These are phyloP conservation scores for Nakazawaea ishiwadae DNA, from an alignment of 805 yeast genomes.

Conservation along the genomic window DNA sequence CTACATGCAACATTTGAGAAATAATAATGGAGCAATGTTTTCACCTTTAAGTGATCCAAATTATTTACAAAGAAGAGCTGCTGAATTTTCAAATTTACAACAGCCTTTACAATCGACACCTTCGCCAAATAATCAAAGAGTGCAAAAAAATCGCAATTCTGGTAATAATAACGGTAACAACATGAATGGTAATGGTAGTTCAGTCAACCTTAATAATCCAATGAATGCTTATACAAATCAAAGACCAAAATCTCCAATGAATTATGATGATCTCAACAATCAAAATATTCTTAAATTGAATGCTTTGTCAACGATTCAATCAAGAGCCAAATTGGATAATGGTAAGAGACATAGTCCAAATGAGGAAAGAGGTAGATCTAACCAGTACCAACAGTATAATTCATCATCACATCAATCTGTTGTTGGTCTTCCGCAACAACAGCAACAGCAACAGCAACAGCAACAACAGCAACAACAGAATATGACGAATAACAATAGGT, in stretches of 20 bases:
- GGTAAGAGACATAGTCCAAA: conserved; percentile 17
- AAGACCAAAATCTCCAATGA: conserved; percentile 18
- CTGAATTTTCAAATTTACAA: background rate
- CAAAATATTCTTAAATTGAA: conserved; percentile 53
- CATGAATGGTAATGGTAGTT: no score
- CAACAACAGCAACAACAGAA: conserved; percentile 10
- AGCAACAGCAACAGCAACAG: background rate
- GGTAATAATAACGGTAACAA: conserved; percentile 2
- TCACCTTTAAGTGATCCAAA: background rate
- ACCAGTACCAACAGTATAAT: conserved; percentile 16
- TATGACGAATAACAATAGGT: conserved; percentile 7
- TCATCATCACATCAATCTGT: no score
- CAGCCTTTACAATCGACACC: no score
- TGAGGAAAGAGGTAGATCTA: conserved; percentile 19
- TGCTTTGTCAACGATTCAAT: conserved; percentile 61
- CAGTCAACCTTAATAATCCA: conserved; percentile 12
- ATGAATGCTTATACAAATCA: conserved; percentile 7
- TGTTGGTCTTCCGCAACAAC: no score
- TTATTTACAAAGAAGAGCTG: background rate
- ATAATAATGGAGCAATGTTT: background rate
- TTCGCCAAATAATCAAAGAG: background rate
- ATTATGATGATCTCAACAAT: conserved; percentile 14
- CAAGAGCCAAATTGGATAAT: conserved; percentile 25
- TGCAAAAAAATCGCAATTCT: background rate
- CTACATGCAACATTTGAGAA: background rate